Conservation (phyloP, 352 stramenopile genomes). For the Albugo candida region DNA sequence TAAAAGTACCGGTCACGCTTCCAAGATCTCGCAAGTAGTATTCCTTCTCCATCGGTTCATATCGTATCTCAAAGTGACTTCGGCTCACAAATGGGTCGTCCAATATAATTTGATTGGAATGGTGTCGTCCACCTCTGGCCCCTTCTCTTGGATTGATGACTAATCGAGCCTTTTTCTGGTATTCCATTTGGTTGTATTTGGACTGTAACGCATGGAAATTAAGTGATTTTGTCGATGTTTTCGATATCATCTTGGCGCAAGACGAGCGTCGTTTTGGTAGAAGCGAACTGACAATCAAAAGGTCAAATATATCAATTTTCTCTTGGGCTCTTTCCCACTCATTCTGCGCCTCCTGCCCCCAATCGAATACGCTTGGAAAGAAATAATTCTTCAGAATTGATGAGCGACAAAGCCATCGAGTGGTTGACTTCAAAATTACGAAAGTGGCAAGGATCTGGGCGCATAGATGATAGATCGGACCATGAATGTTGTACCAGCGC, state of each 20-base stretch:
- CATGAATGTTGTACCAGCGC: no score
- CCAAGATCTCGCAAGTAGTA: slow-evolving; percentile 67
- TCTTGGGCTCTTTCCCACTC: background rate
- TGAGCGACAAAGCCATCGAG: no score
- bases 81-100: slow-evolving; percentile 71
- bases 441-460: no score
- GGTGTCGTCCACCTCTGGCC: slow-evolving; percentile 40
- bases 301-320: slow-evolving; percentile 48
- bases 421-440: no score
- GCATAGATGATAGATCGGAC: no score
- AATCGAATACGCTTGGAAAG: no score
- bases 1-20: slow-evolving; percentile 59
- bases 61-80: slow-evolving; percentile 63
- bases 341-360: background rate
- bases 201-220: background rate
- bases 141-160: slow-evolving; percentile 40
- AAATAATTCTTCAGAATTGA: no score
- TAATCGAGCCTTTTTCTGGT: slow-evolving; percentile 18
- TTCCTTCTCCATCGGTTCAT: slow-evolving; percentile 63
- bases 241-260: background rate
- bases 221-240: background rate
- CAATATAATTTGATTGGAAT: slow-evolving; percentile 73
- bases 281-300: slow-evolving; percentile 53
- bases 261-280: slow-evolving; percentile 21
- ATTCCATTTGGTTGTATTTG: background rate